Percentiles rank a stretch among this genome's conserved stretches.
Evolutionary conservation across 140 eudicot species (phyloP).

Genomic region (Flaveria floridana): DNA sequence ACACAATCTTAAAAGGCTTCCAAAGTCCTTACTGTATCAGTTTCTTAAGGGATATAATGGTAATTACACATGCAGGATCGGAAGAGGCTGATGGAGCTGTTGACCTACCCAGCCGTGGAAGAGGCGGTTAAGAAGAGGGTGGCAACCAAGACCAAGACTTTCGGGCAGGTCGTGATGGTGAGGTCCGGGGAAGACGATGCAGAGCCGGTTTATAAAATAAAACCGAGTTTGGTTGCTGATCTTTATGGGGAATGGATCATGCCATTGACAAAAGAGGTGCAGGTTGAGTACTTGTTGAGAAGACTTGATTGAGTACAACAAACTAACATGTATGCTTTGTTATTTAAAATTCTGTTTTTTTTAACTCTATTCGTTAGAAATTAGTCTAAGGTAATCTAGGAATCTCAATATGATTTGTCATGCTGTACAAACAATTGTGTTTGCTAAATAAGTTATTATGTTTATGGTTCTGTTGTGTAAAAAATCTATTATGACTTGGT

Average conservation of each 20-base stretch:
- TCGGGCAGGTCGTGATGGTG: constrained; percentile 58
- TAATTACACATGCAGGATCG: constrained; percentile 50
- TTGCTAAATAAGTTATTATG: neutral
- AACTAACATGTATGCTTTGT: neutral
- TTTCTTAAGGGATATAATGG: constrained; percentile 20
- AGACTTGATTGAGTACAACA: constrained; percentile 53
- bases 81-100: constrained; percentile 53
- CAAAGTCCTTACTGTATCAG: neutral
- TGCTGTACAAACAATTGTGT: neutral
- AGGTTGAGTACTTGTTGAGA: constrained; percentile 82
- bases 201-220: constrained; percentile 66
- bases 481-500: neutral
- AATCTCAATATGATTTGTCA: neutral
- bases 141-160: constrained; percentile 70
- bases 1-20: neutral
- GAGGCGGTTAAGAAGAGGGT: constrained; percentile 67
- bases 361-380: neutral
- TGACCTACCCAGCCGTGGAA: constrained; percentile 85
- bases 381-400: neutral
- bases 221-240: constrained; percentile 75
- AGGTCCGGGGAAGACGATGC: constrained; percentile 37
- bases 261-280: constrained; percentile 94
- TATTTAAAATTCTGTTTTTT: neutral
- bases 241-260: constrained; percentile 91
- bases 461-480: neutral